A percentile compares a stretch with the other conserved stretches of the same genome.
phyloP scores from a whole-genome alignment of 2,329 filamentous ascomycete species.

The Xylariaceae sp. region DNA sequence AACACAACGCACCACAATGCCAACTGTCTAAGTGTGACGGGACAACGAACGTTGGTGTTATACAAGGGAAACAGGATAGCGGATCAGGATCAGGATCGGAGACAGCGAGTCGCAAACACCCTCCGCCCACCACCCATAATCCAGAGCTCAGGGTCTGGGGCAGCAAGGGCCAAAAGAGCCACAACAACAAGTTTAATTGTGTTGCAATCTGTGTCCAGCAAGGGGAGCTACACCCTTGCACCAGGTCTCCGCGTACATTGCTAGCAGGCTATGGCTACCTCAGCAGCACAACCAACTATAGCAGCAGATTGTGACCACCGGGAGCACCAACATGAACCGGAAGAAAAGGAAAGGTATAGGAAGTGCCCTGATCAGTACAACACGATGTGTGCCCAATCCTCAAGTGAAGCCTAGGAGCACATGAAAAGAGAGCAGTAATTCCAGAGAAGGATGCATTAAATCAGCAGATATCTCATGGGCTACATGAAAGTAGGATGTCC shows the following conservation, averaged over 20 bases:
- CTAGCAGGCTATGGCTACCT: conserved; percentile 27
- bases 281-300: conserved; percentile 31
- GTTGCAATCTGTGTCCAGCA: conserved; percentile 44
- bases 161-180: conserved; percentile 43
- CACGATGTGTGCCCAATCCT: conserved; percentile 31
- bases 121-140: conserved; percentile 33
- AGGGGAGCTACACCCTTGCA: conserved; percentile 46
- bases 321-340: conserved; percentile 34
- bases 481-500: conserved; percentile 6
- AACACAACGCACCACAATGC: conserved; percentile 29
- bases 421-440: conserved; percentile 15
- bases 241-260: conserved; percentile 33
- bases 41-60: conserved; percentile 50
- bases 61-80: conserved; percentile 46
- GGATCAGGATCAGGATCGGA: conserved; percentile 49
- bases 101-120: conserved; percentile 43
- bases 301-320: conserved; percentile 27
- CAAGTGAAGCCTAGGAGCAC: conserved; percentile 19
- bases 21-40: conserved; percentile 40
- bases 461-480: neutral
- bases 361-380: conserved; percentile 33
- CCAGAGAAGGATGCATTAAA: neutral
- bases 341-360: conserved; percentile 24
- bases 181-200: conserved; percentile 43
- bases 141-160: conserved; percentile 24